Evolutionary conservation across 1,139 yeast species (phyloP), one percentile per base, ranked within the genome.

Genomic region (Candida sojae): DNA sequence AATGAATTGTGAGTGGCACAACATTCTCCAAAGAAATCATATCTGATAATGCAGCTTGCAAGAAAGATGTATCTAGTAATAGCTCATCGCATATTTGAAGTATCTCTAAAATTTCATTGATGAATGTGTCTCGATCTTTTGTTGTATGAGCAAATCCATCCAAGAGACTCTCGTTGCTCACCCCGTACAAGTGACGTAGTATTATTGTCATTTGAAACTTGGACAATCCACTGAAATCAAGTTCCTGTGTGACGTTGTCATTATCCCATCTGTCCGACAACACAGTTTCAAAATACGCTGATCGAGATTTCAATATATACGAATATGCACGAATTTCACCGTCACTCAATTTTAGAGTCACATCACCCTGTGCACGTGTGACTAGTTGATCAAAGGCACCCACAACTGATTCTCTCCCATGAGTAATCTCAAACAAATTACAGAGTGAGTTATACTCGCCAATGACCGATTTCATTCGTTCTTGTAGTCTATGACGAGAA

Each of bases 41-140:
- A 48, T 82, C 86, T 43, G 80, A 73, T 7, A 90, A 61, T n/a
- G 79, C 76, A 28, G 81, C 90, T 47, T 90, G 68, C 23, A 80
- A 82, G 42, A 79, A 75, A 17, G 21, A 17, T 17, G 21, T 17
- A 17, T 17, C 21, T 38, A 90, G 61, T 52, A 88, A 62, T 12
- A 90, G 63, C 54, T 84, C 86, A 57, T 89, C 93, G 1, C 90
- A 70, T 4, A 83, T 65, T 45, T 80, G 83, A 50, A 88, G 71
- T 42, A 88, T 62, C 12, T 84, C 88, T 30, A 90, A 65, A 4
- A 84, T 66, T 32, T 74, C 66, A 48, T 80, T 80, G 7, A 88
- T 72, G 53, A 83, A 83, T 1, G 75, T 79, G 30, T 72, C 70
- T 12, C 43, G 44, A 3, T 48, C 51, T 5, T 61, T 58, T 8